phyloP scores from a whole-genome alignment of 208 protist species.

The Trichomonas tenax region DNA sequence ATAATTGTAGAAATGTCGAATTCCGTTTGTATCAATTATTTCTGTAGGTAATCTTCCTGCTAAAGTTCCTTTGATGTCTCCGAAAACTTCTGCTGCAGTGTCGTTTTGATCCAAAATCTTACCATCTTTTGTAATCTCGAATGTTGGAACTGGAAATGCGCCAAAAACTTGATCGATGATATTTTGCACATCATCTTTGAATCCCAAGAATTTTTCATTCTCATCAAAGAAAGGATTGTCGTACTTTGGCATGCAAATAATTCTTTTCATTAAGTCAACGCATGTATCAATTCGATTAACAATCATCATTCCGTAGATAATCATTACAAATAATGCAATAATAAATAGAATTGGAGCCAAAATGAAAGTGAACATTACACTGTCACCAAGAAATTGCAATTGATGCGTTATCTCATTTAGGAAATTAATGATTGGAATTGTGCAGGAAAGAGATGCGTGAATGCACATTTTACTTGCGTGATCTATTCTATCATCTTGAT shows the following conservation, averaged over 20 bases:
- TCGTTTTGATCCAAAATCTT: background rate
- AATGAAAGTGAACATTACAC: background rate
- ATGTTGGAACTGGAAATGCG: background rate
- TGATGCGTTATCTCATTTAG: background rate
- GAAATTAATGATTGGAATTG: background rate
- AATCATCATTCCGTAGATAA: background rate
- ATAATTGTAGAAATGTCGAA: background rate
- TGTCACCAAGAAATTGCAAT: background rate
- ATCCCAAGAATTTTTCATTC: background rate
- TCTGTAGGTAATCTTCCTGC: background rate
- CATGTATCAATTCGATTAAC: background rate
- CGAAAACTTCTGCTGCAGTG: background rate
- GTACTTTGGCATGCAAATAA: background rate
- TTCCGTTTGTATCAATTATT: background rate
- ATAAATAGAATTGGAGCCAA: background rate
- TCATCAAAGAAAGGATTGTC: background rate
- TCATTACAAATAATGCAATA: background rate
- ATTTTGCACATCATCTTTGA: background rate
- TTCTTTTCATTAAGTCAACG: background rate
- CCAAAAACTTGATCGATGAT: background rate
- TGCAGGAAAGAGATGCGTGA: background rate
- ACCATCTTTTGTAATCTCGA: background rate
- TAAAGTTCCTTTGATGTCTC: background rate
- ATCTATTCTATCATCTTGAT: background rate
- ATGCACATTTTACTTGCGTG: background rate